phyloP scores from a whole-genome alignment of 768 basidiomycete genomes.

The Lactarius tabidus region DNA sequence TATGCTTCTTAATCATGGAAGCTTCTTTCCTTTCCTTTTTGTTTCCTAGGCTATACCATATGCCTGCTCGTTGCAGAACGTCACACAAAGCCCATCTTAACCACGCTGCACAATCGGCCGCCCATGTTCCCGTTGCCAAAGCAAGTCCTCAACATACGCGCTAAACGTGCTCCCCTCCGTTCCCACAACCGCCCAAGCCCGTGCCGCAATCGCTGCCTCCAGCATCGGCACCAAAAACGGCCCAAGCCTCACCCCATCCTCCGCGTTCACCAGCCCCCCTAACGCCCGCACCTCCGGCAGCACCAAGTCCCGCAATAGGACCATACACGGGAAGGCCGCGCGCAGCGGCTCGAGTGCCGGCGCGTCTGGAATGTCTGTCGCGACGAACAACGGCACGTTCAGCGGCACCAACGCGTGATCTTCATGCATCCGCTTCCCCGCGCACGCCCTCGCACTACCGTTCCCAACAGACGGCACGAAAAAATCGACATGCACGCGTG shows the following conservation, averaged over 20 bases:
- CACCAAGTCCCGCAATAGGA: constrained; percentile 46
- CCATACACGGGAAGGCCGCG: constrained; percentile 59
- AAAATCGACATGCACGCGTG: constrained; percentile 25
- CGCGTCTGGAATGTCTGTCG: constrained; percentile 53
- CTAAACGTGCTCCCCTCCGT: constrained; percentile 78
- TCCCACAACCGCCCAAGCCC: constrained; percentile 55
- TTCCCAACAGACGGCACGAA: constrained; percentile 28
- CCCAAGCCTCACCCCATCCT: constrained; percentile 48
- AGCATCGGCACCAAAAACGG: constrained; percentile 56
- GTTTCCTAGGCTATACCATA: too few species aligned
- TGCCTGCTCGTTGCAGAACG: too few species aligned
- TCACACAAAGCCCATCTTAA: constrained; percentile 7
- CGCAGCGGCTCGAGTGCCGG: constrained; percentile 41
- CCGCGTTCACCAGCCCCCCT: constrained; percentile 33
- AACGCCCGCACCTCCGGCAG: constrained; percentile 11
- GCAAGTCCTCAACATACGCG: constrained; percentile 58
- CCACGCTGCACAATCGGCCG: constrained; percentile 49
- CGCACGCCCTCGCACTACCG: constrained; percentile 35
- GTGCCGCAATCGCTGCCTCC: constrained; percentile 65
- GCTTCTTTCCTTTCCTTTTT: not conserved
- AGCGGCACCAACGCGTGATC: constrained; percentile 35
- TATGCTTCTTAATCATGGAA: not conserved
- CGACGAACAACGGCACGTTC: constrained; percentile 60
- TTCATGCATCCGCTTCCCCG: constrained; percentile 35
- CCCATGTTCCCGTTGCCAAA: constrained; percentile 60